These are phyloP conservation scores for Cryptosporidium andersoni DNA, from an alignment of 169 alveolate species.

Conservation along the genomic window DNA sequence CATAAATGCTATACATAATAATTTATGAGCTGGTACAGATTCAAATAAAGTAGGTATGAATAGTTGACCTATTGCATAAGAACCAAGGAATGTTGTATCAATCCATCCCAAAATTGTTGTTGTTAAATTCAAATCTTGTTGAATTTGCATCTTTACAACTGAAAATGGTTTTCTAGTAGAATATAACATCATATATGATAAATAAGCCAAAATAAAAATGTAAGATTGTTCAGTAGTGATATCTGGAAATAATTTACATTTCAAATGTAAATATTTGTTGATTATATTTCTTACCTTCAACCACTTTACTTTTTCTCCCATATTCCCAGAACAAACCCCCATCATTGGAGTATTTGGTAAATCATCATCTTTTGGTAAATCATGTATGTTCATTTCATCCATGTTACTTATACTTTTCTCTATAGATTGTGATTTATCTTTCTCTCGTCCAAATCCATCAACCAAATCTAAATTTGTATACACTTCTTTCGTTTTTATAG, in stretches of 20 bases:
- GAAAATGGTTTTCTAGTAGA: slow-evolving; percentile 77
- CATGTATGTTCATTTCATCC: no score
- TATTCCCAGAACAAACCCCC: not conserved
- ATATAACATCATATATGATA: slow-evolving; percentile 71
- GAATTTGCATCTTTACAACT: slow-evolving; percentile 74
- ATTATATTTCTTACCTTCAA: slow-evolving; percentile 1
- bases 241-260: slow-evolving; percentile 30
- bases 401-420: no score
- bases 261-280: not conserved
- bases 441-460: no score
- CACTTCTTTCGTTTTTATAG: no score
- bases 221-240: slow-evolving; percentile 27
- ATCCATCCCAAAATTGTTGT: slow-evolving; percentile 73
- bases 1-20: slow-evolving; percentile 43
- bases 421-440: no score
- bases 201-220: slow-evolving; percentile 68
- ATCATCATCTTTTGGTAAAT: no score
- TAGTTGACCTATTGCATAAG: slow-evolving; percentile 77
- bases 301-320: not conserved
- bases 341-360: no score
- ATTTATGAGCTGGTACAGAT: not conserved
- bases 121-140: slow-evolving; percentile 44
- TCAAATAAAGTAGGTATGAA: slow-evolving; percentile 72
- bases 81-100: slow-evolving; percentile 76
- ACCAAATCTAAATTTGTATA: no score